Evolutionary conservation across 768 basidiomycete genomes (phyloP), one percentile per base, ranked within the genome.

Genomic region (Naganishia antarctica): DNA sequence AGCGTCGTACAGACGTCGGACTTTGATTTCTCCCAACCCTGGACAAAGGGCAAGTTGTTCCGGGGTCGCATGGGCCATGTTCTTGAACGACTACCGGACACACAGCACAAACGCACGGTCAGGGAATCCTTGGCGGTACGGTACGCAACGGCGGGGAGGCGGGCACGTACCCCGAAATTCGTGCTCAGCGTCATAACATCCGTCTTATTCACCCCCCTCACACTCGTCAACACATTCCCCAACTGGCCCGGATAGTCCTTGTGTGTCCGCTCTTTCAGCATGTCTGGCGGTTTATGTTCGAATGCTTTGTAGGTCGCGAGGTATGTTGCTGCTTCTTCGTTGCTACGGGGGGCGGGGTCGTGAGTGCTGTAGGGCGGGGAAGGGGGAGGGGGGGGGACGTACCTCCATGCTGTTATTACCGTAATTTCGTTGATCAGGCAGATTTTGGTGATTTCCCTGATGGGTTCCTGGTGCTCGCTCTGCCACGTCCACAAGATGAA

Each of bases 161-260:
- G 3, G 23, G 15, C 25, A 81, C 87, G 63, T 79, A 97, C 94
- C 37, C 92, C 93, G 70, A 93, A 87, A n/a, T 90, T 87, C 1
- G 87, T 87, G 23, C 89, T 84, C 44, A 99, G 80, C 3, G 94
- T 98, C 78, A 90, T 86, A 1, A 93, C 91, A 71, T 99, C 96
- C 3, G 94, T 98, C 81, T 94, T 96, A 79, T 98, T 98, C 67
- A 99, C 90, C 70, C 89, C 91, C 73, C 84, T 87, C 71, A 98
- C 89, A 68, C 84, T 85, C 1, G 94, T 98, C 28, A 99, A 81
- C 0, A 89, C 83, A 21, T 85, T 84, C 62, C 88, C 88, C 15
- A 98, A 77, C 71, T 91, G 83, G 8, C 91, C 85, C 67, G 82
- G 79, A 72, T 96, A 91, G 70, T 90, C 88, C 69, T 92, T 90